Evolutionary conservation across 805 yeast genomes (phyloP).

Genomic region (Vanderwaltozyma polyspora): DNA sequence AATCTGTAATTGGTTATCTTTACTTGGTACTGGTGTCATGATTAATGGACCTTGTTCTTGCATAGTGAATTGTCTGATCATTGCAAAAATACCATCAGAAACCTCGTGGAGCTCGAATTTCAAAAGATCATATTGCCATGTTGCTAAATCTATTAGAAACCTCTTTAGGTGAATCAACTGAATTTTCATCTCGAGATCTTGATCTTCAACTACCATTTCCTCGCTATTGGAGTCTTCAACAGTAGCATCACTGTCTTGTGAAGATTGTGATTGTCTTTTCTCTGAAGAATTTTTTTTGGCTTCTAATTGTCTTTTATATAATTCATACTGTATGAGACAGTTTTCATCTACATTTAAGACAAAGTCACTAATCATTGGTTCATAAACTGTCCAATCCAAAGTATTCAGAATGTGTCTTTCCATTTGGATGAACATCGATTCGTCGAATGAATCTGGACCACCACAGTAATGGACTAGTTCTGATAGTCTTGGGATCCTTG

Average conservation of each 20-base stretch:
- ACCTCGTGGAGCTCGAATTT: slow-evolving; percentile 19
- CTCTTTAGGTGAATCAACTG: slow-evolving; percentile 36
- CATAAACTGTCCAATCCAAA: slow-evolving; percentile 58
- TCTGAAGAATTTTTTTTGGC: slow-evolving; percentile 13
- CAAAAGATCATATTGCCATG: slow-evolving; percentile 34
- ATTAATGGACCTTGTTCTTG: slow-evolving; percentile 22
- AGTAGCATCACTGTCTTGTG: slow-evolving; percentile 13
- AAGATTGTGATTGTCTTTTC: slow-evolving; percentile 11
- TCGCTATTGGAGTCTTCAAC: slow-evolving; percentile 5
- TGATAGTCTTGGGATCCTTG: slow-evolving; percentile 56
- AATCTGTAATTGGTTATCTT: slow-evolving; percentile 14
- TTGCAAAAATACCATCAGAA: slow-evolving; percentile 16
- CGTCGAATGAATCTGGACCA: slow-evolving; percentile 41
- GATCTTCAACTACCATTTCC: slow-evolving; percentile 2
- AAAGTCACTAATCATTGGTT: slow-evolving; percentile 45
- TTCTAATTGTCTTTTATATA: slow-evolving; percentile 21
- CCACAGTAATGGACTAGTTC: slow-evolving; percentile 67
- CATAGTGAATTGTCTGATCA: slow-evolving; percentile 17
- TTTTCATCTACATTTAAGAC: slow-evolving; percentile 30
- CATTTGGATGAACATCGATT: slow-evolving; percentile 55
- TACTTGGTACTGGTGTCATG: slow-evolving; percentile 16
- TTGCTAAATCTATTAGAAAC: slow-evolving; percentile 36
- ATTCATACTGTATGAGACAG: slow-evolving; percentile 31
- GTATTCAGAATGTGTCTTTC: slow-evolving; percentile 61
- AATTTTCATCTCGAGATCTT: slow-evolving; percentile 10